These are phyloP conservation scores for Plasmodium cynomolgi DNA, from an alignment of 169 alveolate species.

Conservation along the genomic window DNA sequence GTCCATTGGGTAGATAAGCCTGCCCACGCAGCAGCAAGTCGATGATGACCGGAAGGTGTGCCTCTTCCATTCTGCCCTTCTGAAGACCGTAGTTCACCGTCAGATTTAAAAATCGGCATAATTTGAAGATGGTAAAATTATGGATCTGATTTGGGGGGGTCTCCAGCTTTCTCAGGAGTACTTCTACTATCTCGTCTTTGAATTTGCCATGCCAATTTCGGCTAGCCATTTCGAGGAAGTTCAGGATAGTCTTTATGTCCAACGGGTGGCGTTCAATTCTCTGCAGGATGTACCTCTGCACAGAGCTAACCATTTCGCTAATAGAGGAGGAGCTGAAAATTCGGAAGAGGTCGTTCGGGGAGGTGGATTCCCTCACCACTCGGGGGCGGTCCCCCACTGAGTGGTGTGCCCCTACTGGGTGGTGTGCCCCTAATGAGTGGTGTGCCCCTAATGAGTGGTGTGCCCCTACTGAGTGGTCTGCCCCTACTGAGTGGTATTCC, in stretches of 20 bases:
- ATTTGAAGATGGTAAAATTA: constrained; percentile 31
- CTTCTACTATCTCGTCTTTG: neutral
- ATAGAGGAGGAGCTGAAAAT: neutral
- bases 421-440: neutral
- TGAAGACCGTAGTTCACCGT: constrained; percentile 8
- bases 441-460: no score
- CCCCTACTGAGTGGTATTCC: neutral
- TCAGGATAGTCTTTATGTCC: neutral
- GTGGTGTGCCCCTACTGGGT: no score
- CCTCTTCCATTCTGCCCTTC: neutral
- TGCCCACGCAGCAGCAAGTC: constrained; percentile 4
- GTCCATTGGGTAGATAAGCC: neutral
- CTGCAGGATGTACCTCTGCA: neutral
- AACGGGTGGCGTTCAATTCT: neutral
- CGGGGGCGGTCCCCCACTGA: neutral
- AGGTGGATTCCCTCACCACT: neutral
- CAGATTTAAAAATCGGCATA: constrained; percentile 42
- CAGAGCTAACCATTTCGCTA: neutral
- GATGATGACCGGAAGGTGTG: neutral
- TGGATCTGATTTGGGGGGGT: neutral
- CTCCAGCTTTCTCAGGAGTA: neutral
- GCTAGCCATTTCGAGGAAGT: neutral
- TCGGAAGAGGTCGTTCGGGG: neutral
- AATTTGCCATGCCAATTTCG: neutral
- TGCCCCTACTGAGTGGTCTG: no score